A percentile compares a stretch with the other conserved stretches of the same genome.
Evolutionary conservation across 2,329 filamentous ascomycete species (phyloP).

Genomic region (Teratosphaeria pseudoeucalypti): DNA sequence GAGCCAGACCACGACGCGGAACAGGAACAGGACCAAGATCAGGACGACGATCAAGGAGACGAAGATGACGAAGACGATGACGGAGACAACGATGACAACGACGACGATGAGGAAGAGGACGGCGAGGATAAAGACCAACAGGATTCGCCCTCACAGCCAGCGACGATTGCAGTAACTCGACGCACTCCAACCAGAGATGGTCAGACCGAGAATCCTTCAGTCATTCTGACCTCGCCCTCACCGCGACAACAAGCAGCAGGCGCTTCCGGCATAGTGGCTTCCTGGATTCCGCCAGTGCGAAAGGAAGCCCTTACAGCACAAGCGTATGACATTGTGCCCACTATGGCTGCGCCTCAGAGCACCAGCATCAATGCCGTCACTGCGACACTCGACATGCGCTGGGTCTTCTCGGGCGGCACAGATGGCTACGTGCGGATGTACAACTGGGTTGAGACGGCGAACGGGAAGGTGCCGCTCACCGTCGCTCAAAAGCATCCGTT

Average conservation of each 20-base stretch:
- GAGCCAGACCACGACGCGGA: constrained; percentile 29
- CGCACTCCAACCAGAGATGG: constrained; percentile 10
- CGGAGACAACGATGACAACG: constrained; percentile 26
- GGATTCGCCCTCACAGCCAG: constrained; percentile 33
- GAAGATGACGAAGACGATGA: constrained; percentile 32
- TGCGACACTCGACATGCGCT: constrained; percentile 85
- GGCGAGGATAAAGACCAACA: constrained; percentile 33
- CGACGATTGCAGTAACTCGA: constrained; percentile 2
- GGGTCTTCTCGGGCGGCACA: constrained; percentile 86
- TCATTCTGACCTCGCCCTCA: constrained; percentile 39
- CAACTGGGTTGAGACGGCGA: constrained; percentile 89
- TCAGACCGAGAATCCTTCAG: constrained; percentile 32
- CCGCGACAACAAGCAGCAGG: constrained; percentile 23
- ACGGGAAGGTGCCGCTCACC: constrained; percentile 84
- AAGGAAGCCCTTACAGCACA: constrained; percentile 68
- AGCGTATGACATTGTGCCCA: constrained; percentile 90
- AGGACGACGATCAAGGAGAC: constrained; percentile 29
- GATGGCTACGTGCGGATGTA: constrained; percentile 97
- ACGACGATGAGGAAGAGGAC: constrained; percentile 27
- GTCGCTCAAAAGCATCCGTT: constrained; percentile 95
- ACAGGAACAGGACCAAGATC: constrained; percentile 26
- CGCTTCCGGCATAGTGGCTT: constrained; percentile 6
- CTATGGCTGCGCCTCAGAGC: constrained; percentile 89
- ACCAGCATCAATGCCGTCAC: constrained; percentile 91
- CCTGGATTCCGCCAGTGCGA: constrained; percentile 41